These are phyloP conservation scores for Pelargonium australe DNA, from an alignment of 441 rosid species.

Conservation along the genomic window DNA sequence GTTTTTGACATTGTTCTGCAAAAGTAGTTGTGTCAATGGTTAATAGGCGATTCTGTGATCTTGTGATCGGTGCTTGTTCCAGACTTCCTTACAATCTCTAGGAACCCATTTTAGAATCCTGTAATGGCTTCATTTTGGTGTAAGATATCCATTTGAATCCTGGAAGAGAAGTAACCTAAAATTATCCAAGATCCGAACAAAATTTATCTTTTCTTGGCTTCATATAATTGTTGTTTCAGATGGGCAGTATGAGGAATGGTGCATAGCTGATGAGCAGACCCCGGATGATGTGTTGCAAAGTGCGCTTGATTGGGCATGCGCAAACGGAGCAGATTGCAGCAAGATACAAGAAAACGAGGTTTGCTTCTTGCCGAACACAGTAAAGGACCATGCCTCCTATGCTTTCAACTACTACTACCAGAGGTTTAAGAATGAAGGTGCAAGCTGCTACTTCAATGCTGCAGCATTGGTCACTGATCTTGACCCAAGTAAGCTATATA, in stretches of 20 bases:
- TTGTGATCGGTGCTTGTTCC: no score
- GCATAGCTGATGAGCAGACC: slow-evolving; percentile 64
- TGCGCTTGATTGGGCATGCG: slow-evolving; percentile 60
- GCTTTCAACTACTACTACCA: slow-evolving; percentile 72
- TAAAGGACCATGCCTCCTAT: slow-evolving; percentile 50
- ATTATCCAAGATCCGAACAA: no score
- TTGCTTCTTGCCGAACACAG: slow-evolving; percentile 59
- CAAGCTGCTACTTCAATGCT: slow-evolving; percentile 62
- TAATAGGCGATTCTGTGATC: no score
- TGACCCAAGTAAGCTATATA: slow-evolving; percentile 51
- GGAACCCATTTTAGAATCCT: no score
- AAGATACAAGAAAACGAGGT: slow-evolving; percentile 43
- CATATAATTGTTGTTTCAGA: slow-evolving; percentile 13
- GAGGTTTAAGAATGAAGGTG: slow-evolving; percentile 47
- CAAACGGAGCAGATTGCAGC: slow-evolving; percentile 48
- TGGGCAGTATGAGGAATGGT: slow-evolving; percentile 64
- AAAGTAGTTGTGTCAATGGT: no score
- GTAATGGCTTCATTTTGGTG: no score
- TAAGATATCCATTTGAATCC: no score
- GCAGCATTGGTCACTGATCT: slow-evolving; percentile 63
- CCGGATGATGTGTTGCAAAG: slow-evolving; percentile 55
- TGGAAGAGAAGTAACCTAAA: no score
- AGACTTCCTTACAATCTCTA: no score
- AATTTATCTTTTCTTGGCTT: no score
- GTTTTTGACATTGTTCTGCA: no score